A percentile compares a stretch with the other conserved stretches of the same genome.
phyloP scores from a whole-genome alignment of 2,329 filamentous ascomycete genomes.

The Hymenoscyphus occultus region DNA sequence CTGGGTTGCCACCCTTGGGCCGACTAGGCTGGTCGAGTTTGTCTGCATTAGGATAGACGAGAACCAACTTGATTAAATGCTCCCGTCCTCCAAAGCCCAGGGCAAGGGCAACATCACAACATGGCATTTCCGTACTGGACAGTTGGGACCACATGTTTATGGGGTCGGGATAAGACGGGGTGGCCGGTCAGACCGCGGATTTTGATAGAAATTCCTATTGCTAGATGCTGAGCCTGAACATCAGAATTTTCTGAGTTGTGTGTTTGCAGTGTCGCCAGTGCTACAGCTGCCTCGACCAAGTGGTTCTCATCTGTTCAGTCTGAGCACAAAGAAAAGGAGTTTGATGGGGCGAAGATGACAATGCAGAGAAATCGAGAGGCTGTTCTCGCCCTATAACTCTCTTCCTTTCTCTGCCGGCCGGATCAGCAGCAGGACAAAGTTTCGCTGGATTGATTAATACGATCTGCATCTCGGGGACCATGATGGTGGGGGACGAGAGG shows the following conservation, averaged over 20 bases:
- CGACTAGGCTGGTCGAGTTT: conserved; percentile 5
- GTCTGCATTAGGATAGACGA: conserved; percentile 16
- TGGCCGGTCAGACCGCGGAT: neutral
- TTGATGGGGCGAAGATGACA: neutral
- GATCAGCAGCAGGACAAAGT: conserved; percentile 1
- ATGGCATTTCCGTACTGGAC: neutral
- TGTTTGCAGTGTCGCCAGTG: neutral
- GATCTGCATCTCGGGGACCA: neutral
- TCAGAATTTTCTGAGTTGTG: neutral
- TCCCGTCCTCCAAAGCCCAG: neutral
- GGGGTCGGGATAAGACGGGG: conserved; percentile 24
- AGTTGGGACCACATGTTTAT: neutral
- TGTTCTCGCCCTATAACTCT: neutral
- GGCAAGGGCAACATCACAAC: neutral
- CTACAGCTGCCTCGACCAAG: neutral
- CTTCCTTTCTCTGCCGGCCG: neutral
- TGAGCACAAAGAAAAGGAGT: neutral
- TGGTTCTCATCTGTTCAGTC: neutral
- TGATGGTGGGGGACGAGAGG: neutral
- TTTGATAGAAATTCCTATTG: neutral
- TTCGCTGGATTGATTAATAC: conserved; percentile 4
- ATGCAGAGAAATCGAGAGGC: neutral
- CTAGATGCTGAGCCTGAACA: neutral
- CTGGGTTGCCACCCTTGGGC: conserved; percentile 7
- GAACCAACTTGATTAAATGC: conserved; percentile 2